Evolutionary conservation across 768 basidiomycete species (phyloP).

Genomic region (Udeniomyces megalosporus): DNA sequence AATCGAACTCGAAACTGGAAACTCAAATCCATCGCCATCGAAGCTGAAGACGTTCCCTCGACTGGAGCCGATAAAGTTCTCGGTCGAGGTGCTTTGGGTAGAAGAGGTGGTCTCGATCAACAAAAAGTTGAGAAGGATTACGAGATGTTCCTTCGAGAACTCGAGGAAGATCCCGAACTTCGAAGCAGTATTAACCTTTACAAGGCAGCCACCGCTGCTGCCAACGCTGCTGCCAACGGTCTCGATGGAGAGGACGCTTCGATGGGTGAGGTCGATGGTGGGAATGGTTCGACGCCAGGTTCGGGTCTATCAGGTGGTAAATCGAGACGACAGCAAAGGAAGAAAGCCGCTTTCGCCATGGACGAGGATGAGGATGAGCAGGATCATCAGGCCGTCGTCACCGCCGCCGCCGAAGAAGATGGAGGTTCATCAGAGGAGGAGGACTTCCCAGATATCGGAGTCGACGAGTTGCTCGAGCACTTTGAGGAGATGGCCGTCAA

Average conservation of each 20-base stretch:
- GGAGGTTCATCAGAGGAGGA: conserved; percentile 44
- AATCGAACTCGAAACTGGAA: conserved; percentile 68
- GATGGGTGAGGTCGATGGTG: conserved; percentile 27
- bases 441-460: conserved; percentile 73
- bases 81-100: conserved; percentile 67
- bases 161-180: conserved; percentile 90
- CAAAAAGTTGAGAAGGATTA: conserved; percentile 94
- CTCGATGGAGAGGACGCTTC: conserved; percentile 34
- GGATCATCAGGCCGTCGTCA: not conserved
- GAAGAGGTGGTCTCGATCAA: conserved; percentile 75
- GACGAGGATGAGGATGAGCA: conserved; percentile 37
- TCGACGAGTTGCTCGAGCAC: conserved; percentile 76
- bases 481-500: conserved; percentile 77
- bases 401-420: conserved; percentile 30
- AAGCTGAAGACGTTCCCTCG: conserved; percentile 72
- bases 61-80: conserved; percentile 31
- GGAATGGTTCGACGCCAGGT: not conserved
- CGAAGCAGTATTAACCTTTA: conserved; percentile 74
- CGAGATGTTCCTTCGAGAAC: conserved; percentile 79
- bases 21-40: conserved; percentile 80
- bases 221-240: conserved; percentile 16
- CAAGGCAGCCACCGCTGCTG: conserved; percentile 35
- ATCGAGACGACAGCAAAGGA: conserved; percentile 34
- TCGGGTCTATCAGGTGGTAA: conserved; percentile 12
- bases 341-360: conserved; percentile 24